These are phyloP conservation scores for Eimeria necatrix DNA, from an alignment of 169 alveolate genomes.

Conservation along the genomic window DNA sequence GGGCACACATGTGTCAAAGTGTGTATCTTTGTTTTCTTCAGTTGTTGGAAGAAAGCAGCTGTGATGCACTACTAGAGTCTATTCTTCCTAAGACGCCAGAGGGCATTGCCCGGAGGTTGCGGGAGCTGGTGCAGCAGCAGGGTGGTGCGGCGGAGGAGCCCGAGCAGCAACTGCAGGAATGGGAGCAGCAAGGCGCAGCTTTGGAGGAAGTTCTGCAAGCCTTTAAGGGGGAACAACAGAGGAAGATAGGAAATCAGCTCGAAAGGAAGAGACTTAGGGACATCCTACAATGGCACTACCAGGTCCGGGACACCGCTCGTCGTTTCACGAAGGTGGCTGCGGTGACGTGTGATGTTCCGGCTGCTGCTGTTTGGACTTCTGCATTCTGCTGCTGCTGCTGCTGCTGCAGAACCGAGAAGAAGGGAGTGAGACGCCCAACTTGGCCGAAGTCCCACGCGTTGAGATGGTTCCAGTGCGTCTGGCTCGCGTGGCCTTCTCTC, in stretches of 20 bases:
- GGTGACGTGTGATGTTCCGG: background rate
- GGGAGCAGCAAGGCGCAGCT: slow-evolving; percentile 73
- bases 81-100: slow-evolving; percentile 62
- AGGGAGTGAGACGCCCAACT: slow-evolving; percentile 60
- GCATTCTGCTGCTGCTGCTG: background rate
- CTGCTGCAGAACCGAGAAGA: slow-evolving; percentile 65
- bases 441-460: slow-evolving; percentile 66
- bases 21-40: background rate
- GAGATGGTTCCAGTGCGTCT: slow-evolving; percentile 75
- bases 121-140: slow-evolving; percentile 71
- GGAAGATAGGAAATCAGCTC: slow-evolving; percentile 75
- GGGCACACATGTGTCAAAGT: background rate
- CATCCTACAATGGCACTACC: slow-evolving; percentile 71
- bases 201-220: slow-evolving; percentile 77
- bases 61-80: slow-evolving; percentile 52
- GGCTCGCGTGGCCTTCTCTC: slow-evolving; percentile 70
- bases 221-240: slow-evolving; percentile 80
- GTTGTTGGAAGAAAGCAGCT: slow-evolving; percentile 70
- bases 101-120: slow-evolving; percentile 62
- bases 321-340: background rate
- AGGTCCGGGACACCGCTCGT: slow-evolving; percentile 5
- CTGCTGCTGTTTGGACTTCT: background rate
- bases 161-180: slow-evolving; percentile 63
- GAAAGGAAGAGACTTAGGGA: slow-evolving; percentile 77
- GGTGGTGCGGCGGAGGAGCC: slow-evolving; percentile 56